Evolutionary conservation across 768 basidiomycete genomes (phyloP).

Genomic region (Auricularia auricula-judae): DNA sequence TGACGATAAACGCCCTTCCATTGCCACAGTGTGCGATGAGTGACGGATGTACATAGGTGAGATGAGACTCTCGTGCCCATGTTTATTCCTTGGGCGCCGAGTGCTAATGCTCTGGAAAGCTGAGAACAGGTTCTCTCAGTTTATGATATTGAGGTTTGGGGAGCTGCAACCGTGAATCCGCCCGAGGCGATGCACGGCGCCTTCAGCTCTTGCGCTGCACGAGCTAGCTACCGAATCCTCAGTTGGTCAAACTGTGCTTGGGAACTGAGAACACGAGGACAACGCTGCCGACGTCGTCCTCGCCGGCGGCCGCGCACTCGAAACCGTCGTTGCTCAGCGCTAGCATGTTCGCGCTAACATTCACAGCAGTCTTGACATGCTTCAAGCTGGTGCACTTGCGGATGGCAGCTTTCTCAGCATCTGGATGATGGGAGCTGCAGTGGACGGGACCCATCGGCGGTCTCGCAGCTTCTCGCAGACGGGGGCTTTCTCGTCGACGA

Average conservation of each 20-base stretch:
- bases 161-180: slow-evolving; percentile 74
- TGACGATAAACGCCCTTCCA: slow-evolving; percentile 87
- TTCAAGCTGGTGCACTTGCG: slow-evolving; percentile 86
- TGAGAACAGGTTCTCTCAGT: background rate
- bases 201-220: slow-evolving; percentile 74
- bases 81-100: slow-evolving; percentile 49
- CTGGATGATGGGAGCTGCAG: slow-evolving; percentile 19
- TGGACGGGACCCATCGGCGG: slow-evolving; percentile 43
- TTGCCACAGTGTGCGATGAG: background rate
- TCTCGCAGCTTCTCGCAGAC: slow-evolving; percentile 95
- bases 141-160: slow-evolving; percentile 36
- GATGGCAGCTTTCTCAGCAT: slow-evolving; percentile 41
- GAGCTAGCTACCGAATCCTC: slow-evolving; percentile 50
- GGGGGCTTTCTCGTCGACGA: slow-evolving; percentile 77
- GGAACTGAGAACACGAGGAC: slow-evolving; percentile 47
- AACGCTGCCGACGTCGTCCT: slow-evolving; percentile 79
- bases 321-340: slow-evolving; percentile 90
- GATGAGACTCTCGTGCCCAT: slow-evolving; percentile 38
- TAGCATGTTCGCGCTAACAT: slow-evolving; percentile 72
- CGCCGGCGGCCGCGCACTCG: slow-evolving; percentile 83
- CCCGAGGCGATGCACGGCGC: slow-evolving; percentile 86
- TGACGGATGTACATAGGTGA: background rate
- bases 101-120: background rate
- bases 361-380: slow-evolving; percentile 72
- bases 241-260: background rate